Base-by-base conservation (phyloP, 805 yeast genomes). In the Saturnispora sanitii region DNA sequence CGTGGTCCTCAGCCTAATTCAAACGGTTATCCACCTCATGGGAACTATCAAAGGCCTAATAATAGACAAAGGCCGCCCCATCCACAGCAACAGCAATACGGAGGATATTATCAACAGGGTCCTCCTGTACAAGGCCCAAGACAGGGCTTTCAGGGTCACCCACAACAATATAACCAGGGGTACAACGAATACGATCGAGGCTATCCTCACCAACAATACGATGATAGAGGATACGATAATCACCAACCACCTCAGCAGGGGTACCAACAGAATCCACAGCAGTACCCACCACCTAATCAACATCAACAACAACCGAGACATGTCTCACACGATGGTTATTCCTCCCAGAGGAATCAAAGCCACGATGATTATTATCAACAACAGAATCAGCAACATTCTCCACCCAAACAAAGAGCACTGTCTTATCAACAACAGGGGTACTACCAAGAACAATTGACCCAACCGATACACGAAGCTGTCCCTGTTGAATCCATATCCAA, bases 311-410 rank as follows among this genome's bases (percentile, higher is more conserved):
- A 28, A 12, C 37, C 31, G 19, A 20, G 42, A 12, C 42, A 39
- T 29, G 42, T 33, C 6, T 39, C 42, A 5, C 42, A 39, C 27
- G 42, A 33, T 16, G 42, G 42, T 13, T 34, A 39, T 27, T n/a
- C n/a, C n/a, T n/a, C n/a, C n/a, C n/a, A n/a, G n/a, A n/a, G n/a
- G n/a, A n/a, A n/a, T n/a, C n/a, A n/a, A n/a, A n/a, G n/a, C n/a
- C n/a, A n/a, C n/a, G n/a, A n/a, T n/a, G n/a, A n/a, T n/a, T 4
- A 6, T 18, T 11, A 17, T 6, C 4, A 13, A 15, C 32, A 25
- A 9, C 32, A 32, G 17, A 17, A 23, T 15, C 26, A 18, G 19
- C 26, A 30, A 9, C 8, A 32, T 20, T 20, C 17, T n/a, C 28
- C 23, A 7, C 19, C 9, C 9, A 25, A 37, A n/a, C 33, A 29